Base-by-base conservation (phyloP, 352 stramenopile species). In the Phytopythium chamaehyphon region DNA sequence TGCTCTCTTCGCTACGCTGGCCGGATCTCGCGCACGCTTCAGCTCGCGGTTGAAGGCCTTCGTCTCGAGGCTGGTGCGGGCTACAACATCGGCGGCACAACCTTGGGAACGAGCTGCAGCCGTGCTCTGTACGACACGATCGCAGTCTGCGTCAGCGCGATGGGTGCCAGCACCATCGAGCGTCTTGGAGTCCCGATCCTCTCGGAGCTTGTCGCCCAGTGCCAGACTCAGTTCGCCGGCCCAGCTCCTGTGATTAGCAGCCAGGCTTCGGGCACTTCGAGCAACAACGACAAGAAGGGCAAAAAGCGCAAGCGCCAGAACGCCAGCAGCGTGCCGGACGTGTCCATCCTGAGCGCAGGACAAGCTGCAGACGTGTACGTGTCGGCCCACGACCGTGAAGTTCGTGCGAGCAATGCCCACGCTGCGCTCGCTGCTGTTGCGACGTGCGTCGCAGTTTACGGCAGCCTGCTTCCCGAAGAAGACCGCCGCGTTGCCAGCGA, bases 231-330 rank as follows among this genome's bases (percentile, higher is more conserved):
- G 47, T 59, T 92, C 24, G 50, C 50, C 0, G 53, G 55, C 33
- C 57, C 57, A 51, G 16, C 23, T 2, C 26, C n/a, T 26, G 28
- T 18, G 10, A 3, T 15, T 10, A 39, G 4, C n/a, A 22, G 9
- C 23, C 59, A 68, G 53, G 57, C 53, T 0, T 22, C 63, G 35
- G 47, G 50, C 2, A 49, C 45, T 33, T 47, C 62, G 19, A 48
- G 64, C 16, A 64, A 57, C 5, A 60, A 61, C 40, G 51, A 53
- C 44, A 65, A 43, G 22, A 93, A 91, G 55, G 83, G 76, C 57
- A 94, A 94, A 66, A 94, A 94, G 62, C 81, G 83, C 46, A 91
- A 91, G 66, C 83, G 83, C 33, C 76, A 88, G 49, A 66, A 73
- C 23, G 73, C 66, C 19, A 48, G 42, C 23, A 28, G 42, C 23